Conservation (phyloP, 1,139 yeast genomes). For the Dujonia santamariae region DNA sequence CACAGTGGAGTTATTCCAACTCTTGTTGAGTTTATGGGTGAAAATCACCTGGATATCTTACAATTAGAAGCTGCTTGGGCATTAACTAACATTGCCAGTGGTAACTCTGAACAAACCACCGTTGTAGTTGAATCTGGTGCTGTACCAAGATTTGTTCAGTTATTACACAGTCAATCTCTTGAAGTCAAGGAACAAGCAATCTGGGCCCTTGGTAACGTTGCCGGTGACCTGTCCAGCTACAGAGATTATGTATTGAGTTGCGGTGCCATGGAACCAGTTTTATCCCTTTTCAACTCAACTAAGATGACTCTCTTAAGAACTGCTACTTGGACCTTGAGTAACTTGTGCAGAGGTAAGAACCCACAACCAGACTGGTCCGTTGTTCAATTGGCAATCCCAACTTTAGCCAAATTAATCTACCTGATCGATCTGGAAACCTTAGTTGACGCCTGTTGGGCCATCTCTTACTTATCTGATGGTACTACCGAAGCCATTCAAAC, state of each 20-base stretch:
- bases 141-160: constrained; percentile 83
- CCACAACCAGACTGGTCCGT: constrained; percentile 96
- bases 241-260: constrained; percentile 84
- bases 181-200: constrained; percentile 98
- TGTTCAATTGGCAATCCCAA: constrained; percentile 86
- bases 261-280: constrained; percentile 87
- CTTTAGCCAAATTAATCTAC: constrained; percentile 85
- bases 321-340: constrained; percentile 97
- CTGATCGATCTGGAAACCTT: constrained; percentile 90
- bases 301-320: constrained; percentile 89
- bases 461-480: constrained; percentile 91
- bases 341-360: constrained; percentile 91
- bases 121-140: constrained; percentile 93
- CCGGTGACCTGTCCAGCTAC: constrained; percentile 90
- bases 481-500: constrained; percentile 92
- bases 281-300: constrained; percentile 72
- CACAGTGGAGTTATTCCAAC: constrained; percentile 91
- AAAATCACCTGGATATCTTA: constrained; percentile 76
- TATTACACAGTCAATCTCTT: constrained; percentile 73
- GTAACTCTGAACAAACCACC: constrained; percentile 83
- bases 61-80: constrained; percentile 99
- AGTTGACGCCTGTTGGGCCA: constrained; percentile 99
- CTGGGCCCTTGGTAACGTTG: constrained; percentile 99
- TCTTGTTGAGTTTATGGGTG: constrained; percentile 80
- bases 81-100: constrained; percentile 96